These are phyloP conservation scores for Colletotrichum sansevieriae DNA, from an alignment of 2,329 filamentous ascomycete genomes.

Conservation along the genomic window DNA sequence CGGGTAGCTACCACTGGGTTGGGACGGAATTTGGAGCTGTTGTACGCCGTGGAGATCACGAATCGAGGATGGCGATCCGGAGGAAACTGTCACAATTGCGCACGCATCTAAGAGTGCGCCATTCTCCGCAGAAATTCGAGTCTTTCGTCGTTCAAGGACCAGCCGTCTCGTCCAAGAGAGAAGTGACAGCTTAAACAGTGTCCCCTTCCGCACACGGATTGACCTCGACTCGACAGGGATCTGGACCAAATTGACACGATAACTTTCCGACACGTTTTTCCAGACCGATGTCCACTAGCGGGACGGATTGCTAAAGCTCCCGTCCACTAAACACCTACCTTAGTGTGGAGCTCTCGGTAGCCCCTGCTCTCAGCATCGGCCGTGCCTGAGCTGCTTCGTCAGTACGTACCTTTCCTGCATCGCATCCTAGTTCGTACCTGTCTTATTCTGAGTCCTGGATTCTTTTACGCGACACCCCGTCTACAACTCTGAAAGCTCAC, in stretches of 20 bases:
- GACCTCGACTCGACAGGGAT: conserved; percentile 38
- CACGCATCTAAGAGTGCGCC: conserved; percentile 38
- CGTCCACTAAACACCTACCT: too few relatives aligned
- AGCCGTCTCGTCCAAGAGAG: conserved; percentile 21
- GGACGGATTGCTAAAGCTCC: conserved; percentile 9
- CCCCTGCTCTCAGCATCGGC: conserved; percentile 13
- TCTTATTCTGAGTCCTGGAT: conserved; percentile 6
- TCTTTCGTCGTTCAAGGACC: conserved; percentile 12
- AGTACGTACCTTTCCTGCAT: conserved; percentile 31
- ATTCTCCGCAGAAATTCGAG: conserved; percentile 19
- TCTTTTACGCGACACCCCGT: conserved; percentile 36
- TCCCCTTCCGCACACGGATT: conserved; percentile 31
- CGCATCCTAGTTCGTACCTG: not conserved
- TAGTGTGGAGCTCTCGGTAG: conserved; percentile 6
- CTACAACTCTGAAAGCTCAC: conserved; percentile 4
- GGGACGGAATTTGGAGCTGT: conserved; percentile 21
- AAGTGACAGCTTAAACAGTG: conserved; percentile 36
- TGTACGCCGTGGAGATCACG: conserved; percentile 17
- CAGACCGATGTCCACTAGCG: conserved; percentile 10
- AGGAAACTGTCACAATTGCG: conserved; percentile 14
- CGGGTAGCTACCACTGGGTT: conserved; percentile 26
- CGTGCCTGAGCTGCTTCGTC: not conserved
- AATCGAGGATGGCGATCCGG: conserved; percentile 3
- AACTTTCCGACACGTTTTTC: conserved; percentile 43
- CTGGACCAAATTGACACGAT: conserved; percentile 43